These are phyloP conservation scores for Metschnikowia hibisci DNA, from an alignment of 805 yeast genomes.

Conservation along the genomic window DNA sequence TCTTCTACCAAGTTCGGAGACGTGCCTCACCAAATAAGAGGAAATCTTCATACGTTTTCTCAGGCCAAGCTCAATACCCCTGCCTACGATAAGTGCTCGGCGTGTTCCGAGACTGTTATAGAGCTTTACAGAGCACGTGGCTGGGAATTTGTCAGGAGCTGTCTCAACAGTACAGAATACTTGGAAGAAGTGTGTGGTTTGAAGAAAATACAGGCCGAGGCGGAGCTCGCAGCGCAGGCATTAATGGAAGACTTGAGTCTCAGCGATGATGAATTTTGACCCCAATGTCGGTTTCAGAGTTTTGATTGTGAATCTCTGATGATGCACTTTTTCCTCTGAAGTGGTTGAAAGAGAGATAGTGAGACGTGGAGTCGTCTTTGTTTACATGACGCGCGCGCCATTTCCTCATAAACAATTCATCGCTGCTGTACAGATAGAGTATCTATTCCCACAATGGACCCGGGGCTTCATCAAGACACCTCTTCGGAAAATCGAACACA, in stretches of 20 bases:
- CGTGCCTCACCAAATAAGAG: conserved; percentile 87
- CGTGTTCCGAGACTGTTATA: conserved; percentile 67
- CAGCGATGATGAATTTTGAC: conserved; percentile 11
- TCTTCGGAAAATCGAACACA: neutral
- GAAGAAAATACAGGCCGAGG: conserved; percentile 63
- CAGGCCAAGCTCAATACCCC: conserved; percentile 66
- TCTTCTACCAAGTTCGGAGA: conserved; percentile 51
- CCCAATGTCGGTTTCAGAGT: too few relatives aligned
- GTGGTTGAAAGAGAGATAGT: neutral
- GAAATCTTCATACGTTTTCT: conserved; percentile 66
- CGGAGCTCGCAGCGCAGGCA: conserved; percentile 48
- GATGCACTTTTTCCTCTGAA: too few relatives aligned
- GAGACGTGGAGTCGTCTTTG: neutral
- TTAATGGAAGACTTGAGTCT: conserved; percentile 23
- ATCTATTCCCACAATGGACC: neutral
- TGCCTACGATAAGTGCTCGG: conserved; percentile 77
- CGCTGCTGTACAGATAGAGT: conserved; percentile 4
- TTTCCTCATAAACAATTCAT: conserved; percentile 3
- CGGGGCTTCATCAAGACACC: conserved; percentile 4
- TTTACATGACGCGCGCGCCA: conserved; percentile 8
- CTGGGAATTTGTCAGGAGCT: conserved; percentile 77
- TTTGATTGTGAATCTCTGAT: too few relatives aligned
- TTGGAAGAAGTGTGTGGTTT: conserved; percentile 81
- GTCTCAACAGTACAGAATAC: conserved; percentile 61
- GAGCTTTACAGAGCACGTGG: conserved; percentile 48